Evolutionary conservation across 2,329 filamentous ascomycete species (phyloP).

Genomic region (Diaporthe helianthi): DNA sequence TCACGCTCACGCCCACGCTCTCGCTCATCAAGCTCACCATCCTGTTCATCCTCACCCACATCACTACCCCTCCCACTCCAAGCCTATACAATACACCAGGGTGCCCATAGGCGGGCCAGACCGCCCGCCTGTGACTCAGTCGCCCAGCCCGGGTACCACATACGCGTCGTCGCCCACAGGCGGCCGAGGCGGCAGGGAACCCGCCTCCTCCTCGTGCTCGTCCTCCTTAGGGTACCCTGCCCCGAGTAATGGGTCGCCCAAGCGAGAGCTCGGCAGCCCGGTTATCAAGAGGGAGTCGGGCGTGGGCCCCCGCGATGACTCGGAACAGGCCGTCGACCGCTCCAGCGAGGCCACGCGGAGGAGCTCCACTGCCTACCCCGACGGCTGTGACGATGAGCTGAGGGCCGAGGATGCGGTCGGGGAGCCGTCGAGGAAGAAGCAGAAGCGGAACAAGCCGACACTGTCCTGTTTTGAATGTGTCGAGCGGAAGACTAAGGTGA

Average conservation of each 20-base stretch:
- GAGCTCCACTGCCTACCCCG: slow-evolving; percentile 28
- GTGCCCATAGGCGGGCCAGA: slow-evolving; percentile 34
- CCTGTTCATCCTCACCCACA: neutral
- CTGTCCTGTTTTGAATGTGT: slow-evolving; percentile 82
- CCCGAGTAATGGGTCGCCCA: slow-evolving; percentile 16
- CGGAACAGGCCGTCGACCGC: slow-evolving; percentile 16
- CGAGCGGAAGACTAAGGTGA: slow-evolving; percentile 80
- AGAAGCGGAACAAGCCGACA: slow-evolving; percentile 85
- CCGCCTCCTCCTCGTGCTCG: slow-evolving; percentile 10
- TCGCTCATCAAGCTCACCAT: too few species aligned
- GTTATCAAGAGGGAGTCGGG: slow-evolving; percentile 25
- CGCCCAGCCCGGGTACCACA: slow-evolving; percentile 32
- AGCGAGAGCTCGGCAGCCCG: slow-evolving; percentile 27
- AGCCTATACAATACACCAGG: slow-evolving; percentile 30
- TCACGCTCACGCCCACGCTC: slow-evolving; percentile 6
- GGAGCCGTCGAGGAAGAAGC: slow-evolving; percentile 69
- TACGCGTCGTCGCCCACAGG: slow-evolving; percentile 30
- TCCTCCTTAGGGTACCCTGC: too few species aligned
- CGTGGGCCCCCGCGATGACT: slow-evolving; percentile 13
- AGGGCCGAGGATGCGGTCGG: slow-evolving; percentile 39
- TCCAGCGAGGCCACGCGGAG: slow-evolving; percentile 25
- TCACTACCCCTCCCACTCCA: slow-evolving; percentile 22
- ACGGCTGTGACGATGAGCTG: slow-evolving; percentile 27
- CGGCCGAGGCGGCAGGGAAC: neutral
- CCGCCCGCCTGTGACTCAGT: slow-evolving; percentile 33